A percentile compares a stretch with the other conserved stretches of the same genome.
Conservation (phyloP, 148 eudicot species). For the Drosera capensis region DNA sequence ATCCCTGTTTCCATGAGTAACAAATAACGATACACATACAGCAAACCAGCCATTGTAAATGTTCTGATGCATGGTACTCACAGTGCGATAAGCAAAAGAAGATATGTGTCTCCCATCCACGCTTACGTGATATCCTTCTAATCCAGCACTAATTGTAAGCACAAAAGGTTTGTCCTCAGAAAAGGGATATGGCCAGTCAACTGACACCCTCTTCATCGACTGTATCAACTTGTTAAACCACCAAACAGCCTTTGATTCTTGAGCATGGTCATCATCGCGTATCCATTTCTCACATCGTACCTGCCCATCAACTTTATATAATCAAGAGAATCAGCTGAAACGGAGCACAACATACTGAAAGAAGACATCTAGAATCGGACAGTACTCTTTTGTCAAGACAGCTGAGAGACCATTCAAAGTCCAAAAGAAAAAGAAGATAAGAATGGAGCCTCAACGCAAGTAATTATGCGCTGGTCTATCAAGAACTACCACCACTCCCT, state of each 20-base stretch:
- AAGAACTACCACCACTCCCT: too few relatives aligned
- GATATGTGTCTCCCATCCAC: constrained; percentile 74
- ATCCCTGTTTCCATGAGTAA: constrained; percentile 37
- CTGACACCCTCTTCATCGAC: constrained; percentile 29
- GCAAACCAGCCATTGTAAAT: neutral
- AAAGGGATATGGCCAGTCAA: constrained; percentile 70
- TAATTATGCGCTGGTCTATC: too few relatives aligned
- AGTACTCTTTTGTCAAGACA: too few relatives aligned
- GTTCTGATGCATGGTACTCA: constrained; percentile 17
- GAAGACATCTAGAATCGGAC: too few relatives aligned
- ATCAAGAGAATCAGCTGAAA: neutral
- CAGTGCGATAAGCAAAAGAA: constrained; percentile 69
- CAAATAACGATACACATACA: neutral
- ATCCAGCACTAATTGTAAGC: constrained; percentile 55
- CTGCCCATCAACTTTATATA: constrained; percentile 58
- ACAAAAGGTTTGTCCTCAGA: constrained; percentile 60
- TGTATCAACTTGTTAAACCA: constrained; percentile 63
- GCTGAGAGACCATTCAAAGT: too few relatives aligned
- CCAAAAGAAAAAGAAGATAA: too few relatives aligned
- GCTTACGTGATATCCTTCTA: constrained; percentile 72
- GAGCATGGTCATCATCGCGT: constrained; percentile 25
- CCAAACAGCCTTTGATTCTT: constrained; percentile 39
- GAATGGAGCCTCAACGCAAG: too few relatives aligned
- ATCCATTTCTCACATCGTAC: constrained; percentile 76
- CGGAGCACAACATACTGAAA: too few relatives aligned